phyloP scores from a whole-genome alignment of 495 filamentous ascomycete genomes.

The Penicillium simplicissimum region DNA sequence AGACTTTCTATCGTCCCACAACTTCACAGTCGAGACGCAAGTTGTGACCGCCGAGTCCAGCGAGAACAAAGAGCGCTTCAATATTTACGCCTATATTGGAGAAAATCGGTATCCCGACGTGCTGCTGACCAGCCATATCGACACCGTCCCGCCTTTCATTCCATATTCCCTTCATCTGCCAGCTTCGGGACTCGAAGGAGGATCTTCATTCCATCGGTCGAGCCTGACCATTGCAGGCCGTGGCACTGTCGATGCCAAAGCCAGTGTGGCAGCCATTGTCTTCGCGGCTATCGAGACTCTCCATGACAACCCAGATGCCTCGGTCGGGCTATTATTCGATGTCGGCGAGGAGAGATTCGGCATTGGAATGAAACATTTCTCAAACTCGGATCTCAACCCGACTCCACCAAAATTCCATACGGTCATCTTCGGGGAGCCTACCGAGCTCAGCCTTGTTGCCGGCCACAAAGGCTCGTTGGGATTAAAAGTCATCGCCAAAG shows the following conservation, averaged over 20 bases:
- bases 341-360: not conserved
- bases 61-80: not conserved
- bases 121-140: constrained; percentile 65
- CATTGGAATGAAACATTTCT: not conserved
- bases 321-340: not conserved
- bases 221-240: constrained; percentile 60
- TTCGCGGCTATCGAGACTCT: constrained; percentile 1
- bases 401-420: constrained; percentile 46
- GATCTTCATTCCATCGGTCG: not conserved
- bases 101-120: constrained; percentile 27
- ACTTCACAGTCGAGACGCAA: not conserved
- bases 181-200: not conserved
- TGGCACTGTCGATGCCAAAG: constrained; percentile 44
- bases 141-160: constrained; percentile 59
- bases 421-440: constrained; percentile 86
- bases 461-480: constrained; percentile 77
- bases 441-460: constrained; percentile 74
- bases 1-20: not conserved
- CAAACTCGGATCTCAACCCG: constrained; percentile 19
- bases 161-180: constrained; percentile 29
- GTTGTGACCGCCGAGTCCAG: not conserved
- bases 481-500: constrained; percentile 57
- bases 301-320: not conserved
- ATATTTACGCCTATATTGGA: constrained; percentile 5
- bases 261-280: not conserved